Base-by-base conservation (phyloP, 805 yeast species). In the Pichia scutulata region DNA sequence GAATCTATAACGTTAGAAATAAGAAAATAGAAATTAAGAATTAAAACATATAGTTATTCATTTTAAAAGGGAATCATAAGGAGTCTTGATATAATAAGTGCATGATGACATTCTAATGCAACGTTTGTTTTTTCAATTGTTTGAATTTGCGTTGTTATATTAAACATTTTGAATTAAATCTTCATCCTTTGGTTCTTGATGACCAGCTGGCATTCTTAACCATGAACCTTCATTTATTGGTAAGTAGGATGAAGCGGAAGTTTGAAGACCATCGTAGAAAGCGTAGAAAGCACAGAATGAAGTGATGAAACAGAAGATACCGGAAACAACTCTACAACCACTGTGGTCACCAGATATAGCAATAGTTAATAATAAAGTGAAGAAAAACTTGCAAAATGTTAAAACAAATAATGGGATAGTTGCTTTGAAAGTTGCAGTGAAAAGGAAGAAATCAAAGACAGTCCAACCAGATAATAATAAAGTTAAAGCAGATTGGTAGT, bases 401-500 rank as follows among this genome's bases (percentile, higher is more conserved):
- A 72, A 63, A 6, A 53, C 58, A 52, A 67, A 61, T 51, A 73
- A 63, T 41, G 70, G 66, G 16, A 70, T 49, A 2, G 79, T 73
- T 7, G 78, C 68, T 57, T 73, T 77, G 52, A 71, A 63, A 2
- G 78, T 73, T 37, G 68, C 64, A 36, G 68, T 44, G 67, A 76
- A 65, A 60, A 74, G 64, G 52, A 75, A 54, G 50, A 72, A 69
- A 36, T 75, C 69, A 60, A 73, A 76, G 6, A 77, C 69, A 8
- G 73, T 70, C 81, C 81, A 75, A 1, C 74, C 74, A 5, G 77
- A 53, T 21, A 75, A 60, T 63, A 63, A 75, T 49, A 76, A 65
- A 10, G 78, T 81, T 43, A 73, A 58, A 9, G 78, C 80, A 48
- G 73, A 70, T 33, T 61, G 57, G 30, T 59, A 65, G 39, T 70